Evolutionary conservation across 2,329 filamentous ascomycete genomes (phyloP).

Genomic region (Dendrostoma leiphaemia): DNA sequence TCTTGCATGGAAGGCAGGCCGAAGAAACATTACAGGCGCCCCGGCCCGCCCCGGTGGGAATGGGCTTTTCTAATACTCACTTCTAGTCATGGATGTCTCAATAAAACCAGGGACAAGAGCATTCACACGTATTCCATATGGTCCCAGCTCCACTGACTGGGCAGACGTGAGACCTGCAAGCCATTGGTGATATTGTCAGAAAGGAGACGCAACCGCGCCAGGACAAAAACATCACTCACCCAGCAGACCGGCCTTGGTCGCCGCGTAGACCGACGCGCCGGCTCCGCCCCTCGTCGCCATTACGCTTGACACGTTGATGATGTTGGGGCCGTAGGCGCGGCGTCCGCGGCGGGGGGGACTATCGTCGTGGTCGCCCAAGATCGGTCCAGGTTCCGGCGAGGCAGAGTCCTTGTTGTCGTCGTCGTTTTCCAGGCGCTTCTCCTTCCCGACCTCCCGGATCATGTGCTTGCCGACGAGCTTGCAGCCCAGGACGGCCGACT

Average conservation of each 20-base stretch:
- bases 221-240: constrained; percentile 49
- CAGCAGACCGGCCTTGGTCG: constrained; percentile 77
- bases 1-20: neutral
- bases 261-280: constrained; percentile 71
- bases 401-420: too few relatives aligned
- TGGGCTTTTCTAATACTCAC: constrained; percentile 48
- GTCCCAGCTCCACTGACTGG: constrained; percentile 60
- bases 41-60: too few relatives aligned
- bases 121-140: constrained; percentile 69
- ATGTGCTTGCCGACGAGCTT: constrained; percentile 48
- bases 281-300: constrained; percentile 67
- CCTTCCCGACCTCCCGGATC: constrained; percentile 29
- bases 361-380: too few relatives aligned
- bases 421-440: constrained; percentile 24
- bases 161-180: constrained; percentile 63
- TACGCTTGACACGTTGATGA: constrained; percentile 80
- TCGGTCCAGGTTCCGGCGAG: too few relatives aligned
- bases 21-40: neutral
- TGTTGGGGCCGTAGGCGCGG: constrained; percentile 58
- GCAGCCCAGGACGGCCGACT: constrained; percentile 62
- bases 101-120: constrained; percentile 82
- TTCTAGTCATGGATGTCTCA: constrained; percentile 73
- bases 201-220: too few relatives aligned
- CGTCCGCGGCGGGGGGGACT: too few relatives aligned
- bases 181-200: too few relatives aligned